Conservation (phyloP, 148 eudicot genomes). For the Rhododendron mucronatum region DNA sequence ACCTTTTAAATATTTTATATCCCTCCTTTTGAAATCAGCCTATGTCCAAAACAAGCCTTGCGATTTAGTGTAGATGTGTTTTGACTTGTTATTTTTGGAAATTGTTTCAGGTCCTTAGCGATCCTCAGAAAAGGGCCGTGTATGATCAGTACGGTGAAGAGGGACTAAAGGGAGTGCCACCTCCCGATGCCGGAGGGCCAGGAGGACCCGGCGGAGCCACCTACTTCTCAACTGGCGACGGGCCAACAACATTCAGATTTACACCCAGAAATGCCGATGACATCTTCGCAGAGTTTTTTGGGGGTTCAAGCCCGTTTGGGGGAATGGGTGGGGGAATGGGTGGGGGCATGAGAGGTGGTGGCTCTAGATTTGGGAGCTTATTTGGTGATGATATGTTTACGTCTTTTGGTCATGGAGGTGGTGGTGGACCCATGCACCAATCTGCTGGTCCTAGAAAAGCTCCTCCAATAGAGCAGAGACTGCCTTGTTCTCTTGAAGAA, state of each 20-base stretch:
- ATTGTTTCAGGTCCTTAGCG: constrained; percentile 56
- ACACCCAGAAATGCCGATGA: constrained; percentile 61
- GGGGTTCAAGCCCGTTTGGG: constrained; percentile 52
- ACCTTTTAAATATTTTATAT: not conserved
- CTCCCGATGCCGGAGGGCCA: constrained; percentile 52
- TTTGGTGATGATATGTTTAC: constrained; percentile 48
- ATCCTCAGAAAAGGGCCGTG: constrained; percentile 63
- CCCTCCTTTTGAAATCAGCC: not conserved
- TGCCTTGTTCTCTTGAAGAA: constrained; percentile 46
- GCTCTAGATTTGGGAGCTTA: constrained; percentile 31
- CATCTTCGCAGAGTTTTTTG: constrained; percentile 70
- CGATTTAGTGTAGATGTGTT: not conserved
- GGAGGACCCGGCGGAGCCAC: constrained; percentile 39
- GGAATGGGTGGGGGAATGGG: constrained; percentile 50
- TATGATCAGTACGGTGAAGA: constrained; percentile 81
- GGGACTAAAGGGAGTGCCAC: constrained; percentile 63
- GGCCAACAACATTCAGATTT: constrained; percentile 53
- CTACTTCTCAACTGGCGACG: constrained; percentile 53
- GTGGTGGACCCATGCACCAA: constrained; percentile 37
- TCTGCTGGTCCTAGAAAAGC: constrained; percentile 37
- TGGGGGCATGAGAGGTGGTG: constrained; percentile 34
- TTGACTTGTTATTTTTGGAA: not conserved
- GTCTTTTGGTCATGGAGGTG: constrained; percentile 32
- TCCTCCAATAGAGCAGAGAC: constrained; percentile 29
- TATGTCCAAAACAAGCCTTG: not conserved